Evolutionary conservation across 768 basidiomycete genomes (phyloP).

Genomic region (Wakefieldia striispora): DNA sequence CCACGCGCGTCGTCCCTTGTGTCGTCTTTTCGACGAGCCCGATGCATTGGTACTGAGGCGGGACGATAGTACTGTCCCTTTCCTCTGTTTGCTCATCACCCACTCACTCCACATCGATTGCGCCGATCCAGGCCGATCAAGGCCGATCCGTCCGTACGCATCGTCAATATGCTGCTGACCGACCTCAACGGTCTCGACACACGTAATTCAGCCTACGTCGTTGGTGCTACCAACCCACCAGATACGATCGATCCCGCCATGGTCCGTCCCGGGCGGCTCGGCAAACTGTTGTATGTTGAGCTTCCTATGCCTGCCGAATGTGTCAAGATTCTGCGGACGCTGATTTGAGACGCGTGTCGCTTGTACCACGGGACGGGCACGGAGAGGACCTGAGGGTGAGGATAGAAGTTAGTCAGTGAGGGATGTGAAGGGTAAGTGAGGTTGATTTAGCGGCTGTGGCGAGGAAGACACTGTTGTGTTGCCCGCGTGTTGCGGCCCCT

Average conservation of each 20-base stretch:
- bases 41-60: constrained; percentile 89
- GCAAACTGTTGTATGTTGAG: constrained; percentile 89
- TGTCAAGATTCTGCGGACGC: too few species aligned
- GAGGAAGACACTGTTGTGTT: constrained; percentile 88
- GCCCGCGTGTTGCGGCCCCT: constrained; percentile 62
- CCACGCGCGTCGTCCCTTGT: constrained; percentile 94
- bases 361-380: constrained; percentile 29
- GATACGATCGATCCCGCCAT: too few species aligned
- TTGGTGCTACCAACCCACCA: constrained; percentile 25
- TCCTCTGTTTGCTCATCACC: background rate
- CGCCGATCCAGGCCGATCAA: too few species aligned
- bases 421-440: constrained; percentile 87
- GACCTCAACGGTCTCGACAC: constrained; percentile 22
- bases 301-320: constrained; percentile 50
- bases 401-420: constrained; percentile 51
- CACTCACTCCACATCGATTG: too few species aligned
- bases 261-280: constrained; percentile 26
- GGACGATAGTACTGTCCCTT: constrained; percentile 60
- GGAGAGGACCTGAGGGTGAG: constrained; percentile 12
- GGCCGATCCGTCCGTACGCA: constrained; percentile 91
- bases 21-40: constrained; percentile 95
- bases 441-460: constrained; percentile 89
- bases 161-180: constrained; percentile 26
- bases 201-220: background rate
- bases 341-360: constrained; percentile 44